These are phyloP conservation scores for Chiua virens DNA, from an alignment of 768 basidiomycete species.

Conservation along the genomic window DNA sequence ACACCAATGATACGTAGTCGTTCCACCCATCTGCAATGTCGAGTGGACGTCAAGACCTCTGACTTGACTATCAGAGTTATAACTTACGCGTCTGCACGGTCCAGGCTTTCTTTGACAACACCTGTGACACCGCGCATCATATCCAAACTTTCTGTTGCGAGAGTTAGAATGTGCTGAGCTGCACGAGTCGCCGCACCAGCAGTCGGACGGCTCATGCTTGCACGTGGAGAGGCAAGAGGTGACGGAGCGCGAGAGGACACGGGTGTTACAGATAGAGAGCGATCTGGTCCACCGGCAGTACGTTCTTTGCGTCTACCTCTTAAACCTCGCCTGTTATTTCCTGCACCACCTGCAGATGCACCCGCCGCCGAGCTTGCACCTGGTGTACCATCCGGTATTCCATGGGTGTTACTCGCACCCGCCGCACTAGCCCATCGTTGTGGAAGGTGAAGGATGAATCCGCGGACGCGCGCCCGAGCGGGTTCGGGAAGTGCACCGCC, in stretches of 20 bases:
- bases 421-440: slow-evolving; percentile 68
- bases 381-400: slow-evolving; percentile 27
- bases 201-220: slow-evolving; percentile 30
- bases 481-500: slow-evolving; percentile 87
- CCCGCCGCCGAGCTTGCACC: slow-evolving; percentile 39
- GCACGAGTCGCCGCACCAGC: slow-evolving; percentile 66
- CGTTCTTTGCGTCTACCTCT: slow-evolving; percentile 37
- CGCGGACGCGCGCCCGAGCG: slow-evolving; percentile 68
- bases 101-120: slow-evolving; percentile 84
- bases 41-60: slow-evolving; percentile 1
- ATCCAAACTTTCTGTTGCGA: slow-evolving; percentile 89
- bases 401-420: slow-evolving; percentile 18
- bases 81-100: slow-evolving; percentile 80
- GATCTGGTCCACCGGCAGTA: slow-evolving; percentile 35
- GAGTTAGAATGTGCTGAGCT: slow-evolving; percentile 76
- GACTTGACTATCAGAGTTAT: background rate
- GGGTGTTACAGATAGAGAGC: slow-evolving; percentile 32
- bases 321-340: slow-evolving; percentile 17
- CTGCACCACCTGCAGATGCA: slow-evolving; percentile 25
- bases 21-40: slow-evolving; percentile 69
- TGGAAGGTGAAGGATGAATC: slow-evolving; percentile 79
- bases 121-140: slow-evolving; percentile 90
- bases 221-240: slow-evolving; percentile 28
- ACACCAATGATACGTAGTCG: slow-evolving; percentile 76
- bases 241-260: slow-evolving; percentile 37